Base-by-base conservation (phyloP, 768 basidiomycete genomes). In the Gautieria morchelliformis region DNA sequence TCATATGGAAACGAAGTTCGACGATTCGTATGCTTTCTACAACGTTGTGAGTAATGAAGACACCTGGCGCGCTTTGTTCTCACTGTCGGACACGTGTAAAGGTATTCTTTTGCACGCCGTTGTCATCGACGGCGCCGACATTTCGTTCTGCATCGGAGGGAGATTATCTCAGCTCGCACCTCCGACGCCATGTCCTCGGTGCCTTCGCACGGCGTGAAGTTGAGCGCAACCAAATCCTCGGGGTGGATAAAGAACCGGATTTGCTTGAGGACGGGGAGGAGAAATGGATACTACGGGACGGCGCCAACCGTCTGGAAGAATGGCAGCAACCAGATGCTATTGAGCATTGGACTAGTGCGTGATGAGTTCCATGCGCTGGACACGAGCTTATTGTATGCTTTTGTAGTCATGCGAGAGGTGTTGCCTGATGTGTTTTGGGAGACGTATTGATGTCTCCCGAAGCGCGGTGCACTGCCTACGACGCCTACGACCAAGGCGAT, bases 61-160 rank as follows among this genome's bases (percentile, higher is more conserved):
- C 6, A 39, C 47, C 40, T 5, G 7, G 32, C 9, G 11, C 53
- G 37, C 12, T 48, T 39, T 27, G 8, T 41, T 35, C 39, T 44
- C 15, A 39, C 53, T 40, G 48, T 35, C 48, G 24, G 37, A 33
- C 20, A 1, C 35, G 15, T 19, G 15, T 40, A 22, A 58, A 93
- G 93, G 86, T 92, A 15, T 79, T 93, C 64, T 86, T 95, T 71
- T 95, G 93, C 69, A 85, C 84, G 0, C 70, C 74, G 24, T 8
- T 37, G 22, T 80, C 83, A 11, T 44, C 72, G 7, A 63, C 66
- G 14, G 76, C 81, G 2, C 65, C 89, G 50, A 75, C 75, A 12
- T 85, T 90, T 75, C 81, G 86, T 35, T 64, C 73, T 14, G 69
- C 83, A 0, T 65, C 62, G 14, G 66, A 72, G n/a, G 69, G 72